These are phyloP conservation scores for Sphaerulina vaccinii DNA, from an alignment of 2,329 filamentous ascomycete species.

Conservation along the genomic window DNA sequence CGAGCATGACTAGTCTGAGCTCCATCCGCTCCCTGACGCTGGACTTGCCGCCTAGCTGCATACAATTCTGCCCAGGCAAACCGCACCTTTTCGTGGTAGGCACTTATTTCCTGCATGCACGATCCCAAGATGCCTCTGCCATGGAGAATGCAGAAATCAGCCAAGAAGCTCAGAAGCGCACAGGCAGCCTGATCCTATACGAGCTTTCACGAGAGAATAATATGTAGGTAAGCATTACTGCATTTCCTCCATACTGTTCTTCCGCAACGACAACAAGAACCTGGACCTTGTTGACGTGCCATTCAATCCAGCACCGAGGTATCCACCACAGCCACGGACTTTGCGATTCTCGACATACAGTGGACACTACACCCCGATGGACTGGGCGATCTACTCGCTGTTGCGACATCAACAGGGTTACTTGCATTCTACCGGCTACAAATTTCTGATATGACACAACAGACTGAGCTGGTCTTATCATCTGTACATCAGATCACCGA, in stretches of 20 bases:
- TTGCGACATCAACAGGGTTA: constrained; percentile 74
- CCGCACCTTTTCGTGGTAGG: constrained; percentile 73
- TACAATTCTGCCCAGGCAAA: constrained; percentile 67
- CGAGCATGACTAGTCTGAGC: constrained; percentile 30
- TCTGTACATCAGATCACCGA: constrained; percentile 48
- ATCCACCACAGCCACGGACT: constrained; percentile 25
- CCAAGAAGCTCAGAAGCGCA: constrained; percentile 47
- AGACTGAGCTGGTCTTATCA: constrained; percentile 39
- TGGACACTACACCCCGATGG: constrained; percentile 60
- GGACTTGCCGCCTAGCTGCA: constrained; percentile 71
- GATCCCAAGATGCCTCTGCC: constrained; percentile 17
- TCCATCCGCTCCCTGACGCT: constrained; percentile 55
- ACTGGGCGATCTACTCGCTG: constrained; percentile 57
- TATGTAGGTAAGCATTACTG: constrained; percentile 54
- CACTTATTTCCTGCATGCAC: constrained; percentile 71
- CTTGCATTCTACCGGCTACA: constrained; percentile 62
- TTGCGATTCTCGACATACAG: constrained; percentile 70
- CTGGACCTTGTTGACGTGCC: background rate
- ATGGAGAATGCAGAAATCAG: constrained; percentile 3
- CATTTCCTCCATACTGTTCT: background rate
- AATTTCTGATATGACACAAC: background rate
- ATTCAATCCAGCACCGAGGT: constrained; percentile 20
- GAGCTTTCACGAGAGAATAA: constrained; percentile 46
- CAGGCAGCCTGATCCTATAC: constrained; percentile 72
- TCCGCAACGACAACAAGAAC: background rate